Conservation (phyloP, 208 protist genomes). For the Leptomonas pyrrhocoris region DNA sequence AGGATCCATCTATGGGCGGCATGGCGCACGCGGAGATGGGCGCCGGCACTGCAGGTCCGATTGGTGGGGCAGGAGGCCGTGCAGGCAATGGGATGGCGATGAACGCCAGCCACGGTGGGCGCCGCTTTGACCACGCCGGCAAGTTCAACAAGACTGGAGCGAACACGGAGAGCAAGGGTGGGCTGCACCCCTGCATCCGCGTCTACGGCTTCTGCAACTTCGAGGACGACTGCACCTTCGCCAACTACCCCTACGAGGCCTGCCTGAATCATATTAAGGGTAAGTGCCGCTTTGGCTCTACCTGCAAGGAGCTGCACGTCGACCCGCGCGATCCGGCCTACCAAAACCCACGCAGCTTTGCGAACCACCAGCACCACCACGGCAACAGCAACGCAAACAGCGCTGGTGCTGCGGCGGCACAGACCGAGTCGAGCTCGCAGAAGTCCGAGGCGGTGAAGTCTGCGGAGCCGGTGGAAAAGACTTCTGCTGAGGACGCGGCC, state of each 20-base stretch:
- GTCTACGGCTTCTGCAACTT: constrained; percentile 92
- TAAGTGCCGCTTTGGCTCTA: constrained; percentile 84
- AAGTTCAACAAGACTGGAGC: constrained; percentile 23
- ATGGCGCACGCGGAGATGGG: constrained; percentile 18
- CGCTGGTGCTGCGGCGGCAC: background rate
- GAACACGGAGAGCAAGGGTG: constrained; percentile 31
- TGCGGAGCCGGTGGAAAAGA: constrained; percentile 1
- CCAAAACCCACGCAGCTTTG: constrained; percentile 60
- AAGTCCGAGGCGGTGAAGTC: constrained; percentile 9
- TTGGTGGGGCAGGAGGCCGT: constrained; percentile 18
- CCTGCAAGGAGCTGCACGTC: constrained; percentile 91
- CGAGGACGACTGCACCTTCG: constrained; percentile 86
- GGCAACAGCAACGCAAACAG: constrained; percentile 29
- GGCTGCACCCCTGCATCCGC: constrained; percentile 82
- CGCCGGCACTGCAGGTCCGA: constrained; percentile 11
- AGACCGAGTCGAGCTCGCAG: constrained; percentile 1
- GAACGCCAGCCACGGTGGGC: constrained; percentile 3
- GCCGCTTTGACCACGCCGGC: constrained; percentile 28
- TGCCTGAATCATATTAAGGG: constrained; percentile 92
- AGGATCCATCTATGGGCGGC: constrained; percentile 24
- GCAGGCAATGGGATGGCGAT: constrained; percentile 5
- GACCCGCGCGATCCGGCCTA: constrained; percentile 56
- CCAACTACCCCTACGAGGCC: constrained; percentile 87
- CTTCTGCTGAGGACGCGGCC: background rate
- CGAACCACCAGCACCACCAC: constrained; percentile 40